Base-by-base conservation (phyloP, 2,329 filamentous ascomycete genomes). In the Tolypocladium guangdongense region DNA sequence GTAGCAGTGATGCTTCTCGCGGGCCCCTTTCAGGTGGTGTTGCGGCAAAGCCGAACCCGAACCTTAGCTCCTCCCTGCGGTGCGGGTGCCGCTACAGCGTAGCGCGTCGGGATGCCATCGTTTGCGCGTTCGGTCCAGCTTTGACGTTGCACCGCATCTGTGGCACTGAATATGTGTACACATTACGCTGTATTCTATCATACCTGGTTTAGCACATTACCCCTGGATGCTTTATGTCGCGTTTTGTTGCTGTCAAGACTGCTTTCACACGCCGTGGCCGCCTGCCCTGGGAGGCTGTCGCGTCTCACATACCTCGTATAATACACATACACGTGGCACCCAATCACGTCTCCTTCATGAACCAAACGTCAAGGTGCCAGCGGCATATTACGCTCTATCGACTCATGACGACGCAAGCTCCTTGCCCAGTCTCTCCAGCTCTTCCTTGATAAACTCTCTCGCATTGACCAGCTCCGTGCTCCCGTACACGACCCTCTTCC, bases 401-500 rank as follows among this genome's bases (percentile, higher is more conserved):
- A 32, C 43, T 46, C 27, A 46, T 64, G 49, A 71, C 50, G 66
- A 67, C 30, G 68, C 60, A 35, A 80, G 73, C 66, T 87, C 84
- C 54, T 71, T 71, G 10, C 84, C 84, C 55, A 87, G 65, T 60
- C 76, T 78, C 64, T 83, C 80, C 59, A 87, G 65, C 68, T 87
- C 83, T 52, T 82, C 75, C 57, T 71, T 73, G 54, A 87, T 80
- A 61, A 90, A 84, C 62, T 86, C 81, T 43, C 76, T 75, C 2
- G 86, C 84, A 62, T 84, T 88, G 56, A 88, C 74, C 66, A 90
- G 74, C 67, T 89, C 92, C 16, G 93, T 99, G 65, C 90, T 95
- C 20, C 93, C 93, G 69, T 99, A 99, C 1, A 97, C 88, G 11
- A 99, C 87, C 58, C 90, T 80, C 70, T 88, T 87, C 68, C 82